Evolutionary conservation across 257 asterid species (phyloP).

Genomic region (Orobanche coerulescens): DNA sequence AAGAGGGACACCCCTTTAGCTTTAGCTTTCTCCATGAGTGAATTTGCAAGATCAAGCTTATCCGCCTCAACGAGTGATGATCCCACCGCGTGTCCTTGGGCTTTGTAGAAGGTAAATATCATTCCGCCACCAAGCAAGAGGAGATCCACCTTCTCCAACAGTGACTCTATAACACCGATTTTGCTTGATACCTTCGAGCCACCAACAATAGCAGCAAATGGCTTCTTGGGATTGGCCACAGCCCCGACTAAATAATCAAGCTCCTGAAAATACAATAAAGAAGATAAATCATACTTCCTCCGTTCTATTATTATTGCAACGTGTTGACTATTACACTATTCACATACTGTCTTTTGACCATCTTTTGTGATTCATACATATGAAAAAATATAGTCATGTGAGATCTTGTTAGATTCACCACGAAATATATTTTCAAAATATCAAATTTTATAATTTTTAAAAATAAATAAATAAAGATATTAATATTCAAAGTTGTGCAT

Average conservation of each 20-base stretch:
- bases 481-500: too few species aligned
- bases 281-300: background rate
- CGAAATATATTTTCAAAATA: too few species aligned
- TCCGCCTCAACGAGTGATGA: slow-evolving; percentile 45
- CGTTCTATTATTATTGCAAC: too few species aligned
- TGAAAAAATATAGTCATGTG: too few species aligned
- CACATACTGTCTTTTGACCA: too few species aligned
- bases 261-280: slow-evolving; percentile 25
- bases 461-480: too few species aligned
- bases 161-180: slow-evolving; percentile 40
- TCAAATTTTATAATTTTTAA: too few species aligned
- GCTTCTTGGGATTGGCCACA: slow-evolving; percentile 38
- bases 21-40: slow-evolving; percentile 41
- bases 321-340: too few species aligned
- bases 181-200: slow-evolving; percentile 41
- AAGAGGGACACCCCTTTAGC: slow-evolving; percentile 34
- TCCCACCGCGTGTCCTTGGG: slow-evolving; percentile 40
- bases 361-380: too few species aligned
- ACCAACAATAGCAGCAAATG: slow-evolving; percentile 46
- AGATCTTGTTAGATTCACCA: too few species aligned
- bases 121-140: slow-evolving; percentile 45
- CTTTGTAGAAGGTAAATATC: slow-evolving; percentile 46
- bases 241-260: slow-evolving; percentile 43
- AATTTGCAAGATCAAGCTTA: slow-evolving; percentile 39
- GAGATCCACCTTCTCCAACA: slow-evolving; percentile 32